Evolutionary conservation across 1,284 basidiomycete genomes (phyloP), one percentile per base, ranked within the genome.

Genomic region (Austropuccinia psidii): DNA sequence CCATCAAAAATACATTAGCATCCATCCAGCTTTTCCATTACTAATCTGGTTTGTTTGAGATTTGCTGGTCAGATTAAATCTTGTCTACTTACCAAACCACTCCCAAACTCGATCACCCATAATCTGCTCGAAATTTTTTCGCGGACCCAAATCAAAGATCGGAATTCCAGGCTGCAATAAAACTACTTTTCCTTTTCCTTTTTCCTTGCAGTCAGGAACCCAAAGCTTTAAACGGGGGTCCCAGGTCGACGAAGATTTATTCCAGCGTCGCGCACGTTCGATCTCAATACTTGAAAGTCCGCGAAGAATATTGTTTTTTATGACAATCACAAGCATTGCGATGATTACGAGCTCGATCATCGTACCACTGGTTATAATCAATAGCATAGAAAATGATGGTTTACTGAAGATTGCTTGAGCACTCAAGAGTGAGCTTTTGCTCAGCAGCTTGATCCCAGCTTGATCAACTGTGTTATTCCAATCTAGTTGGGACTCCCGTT

Each of bases 71-170:
- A 13, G 9, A 37, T 4, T 8, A 47, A 47, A 49, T 21, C 3
- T 41, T 4, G 17, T n/a, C n/a, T n/a, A 66, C 67, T 31, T 45
- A 69, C 67, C 24, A 37, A 69, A 69, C 67, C 67, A 69, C 24
- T 69, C 52, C 67, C 67, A 69, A 21, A 45, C 21, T n/a, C 27
- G 11, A 31, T 24, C 31, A 21, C 67, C 67, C 67, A 69, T 69
- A 29, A 60, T 47, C 8, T 58, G 54, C 3, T 27, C 31, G 31
- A 52, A 57, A 45, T 69, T 69, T 3, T 27, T 8, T 2, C 8
- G 15, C 43, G 55, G 54, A 17, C 67, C 54, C 1, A 35, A 41
- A 21, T 69, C 55, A 29, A 69, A 69, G 21, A 69, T 54, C 11
- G 49, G 39, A 5, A 54, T 17, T 9, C 43, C 55, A 31, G 27